Conservation (phyloP, 106 monocot genomes). For the Acanthochlamys bracteata region DNA sequence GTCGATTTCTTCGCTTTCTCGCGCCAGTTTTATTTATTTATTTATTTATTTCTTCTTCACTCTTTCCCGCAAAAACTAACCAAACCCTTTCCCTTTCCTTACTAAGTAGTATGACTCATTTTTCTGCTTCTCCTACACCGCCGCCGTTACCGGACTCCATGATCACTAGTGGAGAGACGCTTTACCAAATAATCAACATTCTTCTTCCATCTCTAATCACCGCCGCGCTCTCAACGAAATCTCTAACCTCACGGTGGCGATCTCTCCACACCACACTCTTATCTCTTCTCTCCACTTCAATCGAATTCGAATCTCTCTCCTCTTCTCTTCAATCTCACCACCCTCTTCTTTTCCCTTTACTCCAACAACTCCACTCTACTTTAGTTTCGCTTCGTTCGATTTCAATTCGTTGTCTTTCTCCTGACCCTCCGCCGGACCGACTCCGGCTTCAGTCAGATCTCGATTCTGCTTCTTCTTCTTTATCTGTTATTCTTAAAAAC, state of each 20-base stretch:
- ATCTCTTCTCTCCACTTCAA: constrained; percentile 28
- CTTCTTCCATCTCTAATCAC: constrained; percentile 54
- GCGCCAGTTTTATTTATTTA: no score
- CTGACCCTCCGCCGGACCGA: constrained; percentile 34
- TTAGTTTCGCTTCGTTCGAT: constrained; percentile 34
- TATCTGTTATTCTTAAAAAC: constrained; percentile 42
- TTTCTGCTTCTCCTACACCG: background rate
- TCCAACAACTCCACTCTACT: constrained; percentile 24
- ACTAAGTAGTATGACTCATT: background rate
- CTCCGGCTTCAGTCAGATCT: constrained; percentile 66
- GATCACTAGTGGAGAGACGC: constrained; percentile 5
- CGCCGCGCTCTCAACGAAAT: constrained; percentile 36
- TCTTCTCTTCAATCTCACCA: constrained; percentile 12
- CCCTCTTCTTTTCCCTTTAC: constrained; percentile 34
- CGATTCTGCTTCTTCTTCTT: constrained; percentile 50
- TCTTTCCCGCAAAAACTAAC: no score
- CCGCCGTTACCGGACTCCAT: background rate
- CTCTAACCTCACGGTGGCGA: constrained; percentile 52
- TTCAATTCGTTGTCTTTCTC: constrained; percentile 42
- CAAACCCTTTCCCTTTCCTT: no score
- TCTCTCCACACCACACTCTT: constrained; percentile 44
- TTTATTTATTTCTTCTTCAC: no score
- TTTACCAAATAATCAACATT: constrained; percentile 28
- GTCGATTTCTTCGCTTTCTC: no score
- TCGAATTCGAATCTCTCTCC: background rate